These are phyloP conservation scores for Microglena sp. DNA, from an alignment of 139 green algal genomes.

Conservation along the genomic window DNA sequence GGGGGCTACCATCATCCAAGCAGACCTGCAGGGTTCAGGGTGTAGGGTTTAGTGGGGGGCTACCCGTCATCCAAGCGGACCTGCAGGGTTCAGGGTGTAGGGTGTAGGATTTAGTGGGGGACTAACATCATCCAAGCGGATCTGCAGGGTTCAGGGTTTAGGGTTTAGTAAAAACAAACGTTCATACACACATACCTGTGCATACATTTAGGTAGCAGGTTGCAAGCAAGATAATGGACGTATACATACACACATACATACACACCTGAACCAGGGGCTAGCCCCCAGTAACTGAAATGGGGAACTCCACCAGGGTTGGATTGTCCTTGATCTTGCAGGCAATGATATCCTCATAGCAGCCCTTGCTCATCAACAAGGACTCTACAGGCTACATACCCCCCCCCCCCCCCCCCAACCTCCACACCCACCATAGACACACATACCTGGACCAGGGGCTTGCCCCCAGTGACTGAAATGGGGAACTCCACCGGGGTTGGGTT, in stretches of 20 bases:
- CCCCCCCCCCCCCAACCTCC: too few relatives aligned
- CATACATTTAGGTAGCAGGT: too few relatives aligned
- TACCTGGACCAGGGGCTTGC: constrained; percentile 39
- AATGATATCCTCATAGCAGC: constrained; percentile 47
- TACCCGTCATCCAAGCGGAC: constrained; percentile 28
- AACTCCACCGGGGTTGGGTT: constrained; percentile 65
- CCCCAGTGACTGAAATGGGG: constrained; percentile 45
- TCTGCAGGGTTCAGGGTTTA: background rate
- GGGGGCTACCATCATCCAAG: constrained; percentile 28
- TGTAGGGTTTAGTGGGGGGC: background rate
- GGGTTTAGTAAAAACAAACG: too few relatives aligned
- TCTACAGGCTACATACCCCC: too few relatives aligned
- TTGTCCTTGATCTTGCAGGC: constrained; percentile 57
- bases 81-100: background rate
- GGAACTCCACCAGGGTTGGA: constrained; percentile 56
- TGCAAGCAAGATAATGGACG: too few relatives aligned
- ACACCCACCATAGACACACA: too few relatives aligned
- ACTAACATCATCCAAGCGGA: constrained; percentile 25
- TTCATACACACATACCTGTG: too few relatives aligned
- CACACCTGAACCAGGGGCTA: constrained; percentile 36
- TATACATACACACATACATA: too few relatives aligned
- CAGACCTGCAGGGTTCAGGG: background rate
- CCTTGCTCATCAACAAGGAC: too few relatives aligned
- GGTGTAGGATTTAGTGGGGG: background rate
- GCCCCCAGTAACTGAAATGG: constrained; percentile 45